These are phyloP conservation scores for Suhomyces taliae DNA, from an alignment of 1,139 yeast genomes.

Conservation along the genomic window DNA sequence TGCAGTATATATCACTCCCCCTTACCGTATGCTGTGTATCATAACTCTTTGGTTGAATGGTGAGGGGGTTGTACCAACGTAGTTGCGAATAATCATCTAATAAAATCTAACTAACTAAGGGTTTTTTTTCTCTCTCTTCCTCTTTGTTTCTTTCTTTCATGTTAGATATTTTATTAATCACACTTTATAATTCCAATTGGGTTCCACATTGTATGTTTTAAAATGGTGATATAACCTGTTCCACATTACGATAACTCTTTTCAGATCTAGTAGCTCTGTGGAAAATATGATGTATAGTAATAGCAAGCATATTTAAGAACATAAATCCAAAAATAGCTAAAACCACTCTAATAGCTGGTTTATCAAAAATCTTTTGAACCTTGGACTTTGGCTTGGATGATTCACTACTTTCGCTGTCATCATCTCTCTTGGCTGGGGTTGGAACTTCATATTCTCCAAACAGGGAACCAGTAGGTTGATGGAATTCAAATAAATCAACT, in stretches of 20 bases:
- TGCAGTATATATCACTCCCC: no score
- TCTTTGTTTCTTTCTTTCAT: no score
- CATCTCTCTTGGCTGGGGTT: conserved; percentile 6
- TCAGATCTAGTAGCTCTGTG: conserved; percentile 29
- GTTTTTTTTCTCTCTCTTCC: no score
- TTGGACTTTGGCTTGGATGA: conserved; percentile 6
- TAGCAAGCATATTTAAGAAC: conserved; percentile 35
- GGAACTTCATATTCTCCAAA: not conserved
- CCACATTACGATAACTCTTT: conserved; percentile 36
- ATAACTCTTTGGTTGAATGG: no score
- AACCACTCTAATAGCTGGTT: conserved; percentile 22
- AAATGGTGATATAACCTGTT: conserved; percentile 39
- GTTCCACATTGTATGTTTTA: conserved; percentile 11
- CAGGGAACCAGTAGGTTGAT: not conserved
- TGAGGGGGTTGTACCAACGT: no score
- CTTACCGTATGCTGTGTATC: no score
- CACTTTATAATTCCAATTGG: no score
- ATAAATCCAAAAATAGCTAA: conserved; percentile 34
- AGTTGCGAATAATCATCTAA: no score
- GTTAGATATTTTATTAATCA: no score
- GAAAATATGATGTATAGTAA: conserved; percentile 38
- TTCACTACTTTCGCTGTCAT: conserved; percentile 3
- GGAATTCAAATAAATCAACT: not conserved
- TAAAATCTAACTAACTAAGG: no score
- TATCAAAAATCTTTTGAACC: conserved; percentile 13